Base-by-base conservation (phyloP, 2,329 filamentous ascomycete species). In the Fusarium sp. region DNA sequence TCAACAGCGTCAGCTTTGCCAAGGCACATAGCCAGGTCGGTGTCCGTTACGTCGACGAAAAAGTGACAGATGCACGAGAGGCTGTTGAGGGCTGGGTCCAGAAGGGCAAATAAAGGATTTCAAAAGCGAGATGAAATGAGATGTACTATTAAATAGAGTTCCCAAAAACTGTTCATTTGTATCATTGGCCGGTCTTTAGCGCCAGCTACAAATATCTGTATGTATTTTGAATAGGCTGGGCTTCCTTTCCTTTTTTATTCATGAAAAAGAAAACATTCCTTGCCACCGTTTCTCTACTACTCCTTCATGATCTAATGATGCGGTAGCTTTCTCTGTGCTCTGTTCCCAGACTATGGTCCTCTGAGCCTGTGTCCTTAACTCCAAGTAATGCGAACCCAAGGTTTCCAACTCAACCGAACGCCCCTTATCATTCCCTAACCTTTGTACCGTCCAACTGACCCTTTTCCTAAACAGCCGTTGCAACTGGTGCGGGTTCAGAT, bases 21-120 rank as follows among this genome's bases (percentile, higher is more conserved):
- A 90, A 90, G 82, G 89, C 92, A 62, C 93, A 97, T 83, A 90
- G 89, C 52, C 86, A 91, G 76, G 88, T 94, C 80, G 90, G 90
- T 54, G 87, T 90, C 70, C 87, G 86, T 73, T 93, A 92, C 84
- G 89, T 97, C 69, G 92, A 97, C 80, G 92, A 94, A 70, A 95
- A 93, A 85, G 92, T 97, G 60, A 89, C 88, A 67, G 89, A 91
- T 60, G 92, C 90, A 64, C 89, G 94, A 77, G 92, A 95, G 83
- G 87, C 88, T 55, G 85, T 98, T 65, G 94, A 98, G 86, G 90
- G 90, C 69, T 96, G 95, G 94, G 93, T 98, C 60, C 94, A 90
- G 86, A 95, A 97, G 88, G 95, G 94, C 63, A 93, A 92, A 87
- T 95, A 88, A 58, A 65, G 51, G 61, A 44, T 70, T 58, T 73